Conservation (phyloP, 1,284 basidiomycete genomes). For the Cryptococcus sp. region DNA sequence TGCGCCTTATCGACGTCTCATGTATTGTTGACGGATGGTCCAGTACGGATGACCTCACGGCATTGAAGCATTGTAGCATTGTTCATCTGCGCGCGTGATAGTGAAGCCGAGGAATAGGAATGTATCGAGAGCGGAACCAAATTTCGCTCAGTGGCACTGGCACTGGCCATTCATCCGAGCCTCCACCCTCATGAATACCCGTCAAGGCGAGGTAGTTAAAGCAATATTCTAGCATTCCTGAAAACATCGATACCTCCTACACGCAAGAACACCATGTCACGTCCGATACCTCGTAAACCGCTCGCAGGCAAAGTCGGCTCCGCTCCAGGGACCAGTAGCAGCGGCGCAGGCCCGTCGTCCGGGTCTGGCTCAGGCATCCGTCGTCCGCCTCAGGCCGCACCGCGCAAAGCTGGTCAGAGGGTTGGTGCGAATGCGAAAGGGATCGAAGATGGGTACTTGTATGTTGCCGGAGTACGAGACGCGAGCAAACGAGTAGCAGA, state of each 20-base stretch:
- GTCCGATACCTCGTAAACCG: background rate
- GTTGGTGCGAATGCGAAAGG: conserved; percentile 24
- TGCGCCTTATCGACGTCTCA: background rate
- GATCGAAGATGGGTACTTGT: conserved; percentile 44
- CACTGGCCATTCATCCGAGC: too few relatives aligned
- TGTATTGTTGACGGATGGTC: too few relatives aligned
- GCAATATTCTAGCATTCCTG: too few relatives aligned
- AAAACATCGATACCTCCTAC: too few relatives aligned
- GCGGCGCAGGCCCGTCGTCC: background rate
- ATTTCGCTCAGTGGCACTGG: too few relatives aligned
- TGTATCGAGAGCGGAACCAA: too few relatives aligned
- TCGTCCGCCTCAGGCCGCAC: background rate
- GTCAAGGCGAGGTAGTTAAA: too few relatives aligned
- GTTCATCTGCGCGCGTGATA: background rate
- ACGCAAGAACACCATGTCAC: background rate
- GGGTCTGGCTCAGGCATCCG: background rate
- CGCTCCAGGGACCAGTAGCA: too few relatives aligned
- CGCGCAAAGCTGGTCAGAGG: conserved; percentile 16
- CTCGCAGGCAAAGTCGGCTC: too few relatives aligned
- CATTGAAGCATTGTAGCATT: too few relatives aligned
- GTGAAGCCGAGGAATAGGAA: background rate
- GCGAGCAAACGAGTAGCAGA: conserved; percentile 46
- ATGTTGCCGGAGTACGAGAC: conserved; percentile 48
- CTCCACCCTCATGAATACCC: too few relatives aligned
- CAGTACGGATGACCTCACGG: too few relatives aligned